Base-by-base conservation (phyloP, 371 early-diverging fungal genomes). In the Batrachochytrium dendrobatidis region DNA sequence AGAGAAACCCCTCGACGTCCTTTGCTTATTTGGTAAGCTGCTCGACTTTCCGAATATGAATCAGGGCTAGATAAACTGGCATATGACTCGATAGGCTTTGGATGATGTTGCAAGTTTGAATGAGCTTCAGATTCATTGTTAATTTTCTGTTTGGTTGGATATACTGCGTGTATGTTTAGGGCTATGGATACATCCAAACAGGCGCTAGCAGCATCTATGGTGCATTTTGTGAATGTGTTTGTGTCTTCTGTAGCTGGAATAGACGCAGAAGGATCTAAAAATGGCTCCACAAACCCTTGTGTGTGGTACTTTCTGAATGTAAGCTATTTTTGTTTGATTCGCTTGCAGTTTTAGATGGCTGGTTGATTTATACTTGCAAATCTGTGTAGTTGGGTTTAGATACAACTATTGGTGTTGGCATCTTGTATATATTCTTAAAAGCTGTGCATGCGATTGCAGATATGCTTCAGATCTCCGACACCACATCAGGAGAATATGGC, bases 301-400 rank as follows among this genome's bases (percentile, higher is more conserved):
- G 59, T 71, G 4, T 71, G 70, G 70, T 73, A 73, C 58, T 73
- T 70, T 64, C 55, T 73, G 34, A 69, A 72, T 56, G 65, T 64
- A 48, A 55, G 61, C 53, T n/a, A n/a, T n/a, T n/a, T n/a, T n/a
- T n/a, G n/a, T n/a, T n/a, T n/a, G n/a, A n/a, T 7, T 20, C 6
- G 44, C 57, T 20, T 12, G 35, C 43, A 34, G n/a, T n/a, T 17
- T 20, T 34, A 20, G 22, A 5, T 31, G 7, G 22, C 30, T 12
- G 12, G 12, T 12, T 7, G 24, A 34, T 8, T 31, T n/a, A n/a
- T n/a, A 8, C 8, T 15, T 7, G 26, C 12, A 15, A 39, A 4
- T 18, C 28, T 5, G 15, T 45, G 34, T 39, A 70, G 67, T 63
- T 74, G 3, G 35, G 59, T 12, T 59, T 74, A 22, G 74, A 74